phyloP scores from a whole-genome alignment of 192 early-diverging fungal species.

The Dispira simplex region DNA sequence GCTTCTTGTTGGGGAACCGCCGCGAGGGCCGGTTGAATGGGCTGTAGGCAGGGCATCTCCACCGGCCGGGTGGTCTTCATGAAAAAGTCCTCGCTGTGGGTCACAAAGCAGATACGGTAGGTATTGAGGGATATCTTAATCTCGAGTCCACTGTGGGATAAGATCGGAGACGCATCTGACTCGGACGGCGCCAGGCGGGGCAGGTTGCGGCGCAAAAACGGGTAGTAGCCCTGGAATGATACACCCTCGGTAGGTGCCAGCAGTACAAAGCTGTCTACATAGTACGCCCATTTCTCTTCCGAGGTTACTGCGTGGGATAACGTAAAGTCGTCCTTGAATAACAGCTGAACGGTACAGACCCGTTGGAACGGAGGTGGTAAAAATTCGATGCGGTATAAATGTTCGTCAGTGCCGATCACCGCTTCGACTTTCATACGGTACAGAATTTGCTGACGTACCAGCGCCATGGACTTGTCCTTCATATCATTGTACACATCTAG shows the following conservation, averaged over 20 bases:
- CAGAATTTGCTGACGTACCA: constrained; percentile 46
- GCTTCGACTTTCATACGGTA: constrained; percentile 58
- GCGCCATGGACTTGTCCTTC: constrained; percentile 27
- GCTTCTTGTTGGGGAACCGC: not conserved
- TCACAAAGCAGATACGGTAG: constrained; percentile 96
- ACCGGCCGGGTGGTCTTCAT: constrained; percentile 26
- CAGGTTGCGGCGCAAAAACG: constrained; percentile 50
- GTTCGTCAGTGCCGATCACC: constrained; percentile 60
- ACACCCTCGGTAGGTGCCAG: constrained; percentile 70
- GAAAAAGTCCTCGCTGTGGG: constrained; percentile 87
- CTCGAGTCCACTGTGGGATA: constrained; percentile 67
- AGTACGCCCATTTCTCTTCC: constrained; percentile 91
- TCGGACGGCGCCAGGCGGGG: constrained; percentile 18
- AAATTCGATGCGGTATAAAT: constrained; percentile 67
- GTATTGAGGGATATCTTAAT: constrained; percentile 96
- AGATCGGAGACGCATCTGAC: constrained; percentile 17
- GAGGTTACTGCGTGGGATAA: constrained; percentile 61
- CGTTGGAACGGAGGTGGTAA: constrained; percentile 20
- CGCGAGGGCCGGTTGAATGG: not conserved
- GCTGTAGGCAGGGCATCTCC: not conserved
- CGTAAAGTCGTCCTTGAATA: constrained; percentile 79
- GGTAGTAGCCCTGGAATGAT: constrained; percentile 34
- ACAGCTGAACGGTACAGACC: constrained; percentile 54
- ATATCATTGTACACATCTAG: constrained; percentile 45
- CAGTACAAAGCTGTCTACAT: constrained; percentile 88